These are phyloP conservation scores for Botrytis fragariae DNA, from an alignment of 2,329 filamentous ascomycete species.

Conservation along the genomic window DNA sequence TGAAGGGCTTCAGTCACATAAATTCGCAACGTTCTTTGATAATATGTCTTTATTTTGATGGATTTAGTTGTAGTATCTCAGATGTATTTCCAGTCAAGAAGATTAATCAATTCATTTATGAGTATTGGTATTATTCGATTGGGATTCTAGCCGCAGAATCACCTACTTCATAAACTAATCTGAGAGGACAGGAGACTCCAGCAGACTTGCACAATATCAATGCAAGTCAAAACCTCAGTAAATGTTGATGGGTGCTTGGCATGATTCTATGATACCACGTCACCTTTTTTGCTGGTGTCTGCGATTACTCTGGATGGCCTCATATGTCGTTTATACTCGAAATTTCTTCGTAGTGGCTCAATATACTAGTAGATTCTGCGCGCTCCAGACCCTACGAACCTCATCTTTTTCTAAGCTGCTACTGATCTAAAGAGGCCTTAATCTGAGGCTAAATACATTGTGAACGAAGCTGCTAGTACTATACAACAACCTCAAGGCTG, in stretches of 20 bases:
- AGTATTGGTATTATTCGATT: background rate
- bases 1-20: background rate
- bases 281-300: background rate
- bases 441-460: rapidly evolving
- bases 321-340: background rate
- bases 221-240: background rate
- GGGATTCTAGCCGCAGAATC: background rate
- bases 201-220: background rate
- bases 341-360: background rate
- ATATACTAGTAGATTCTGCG: background rate
- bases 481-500: background rate
- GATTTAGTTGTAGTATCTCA: too few species aligned
- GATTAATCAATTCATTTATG: background rate
- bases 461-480: background rate
- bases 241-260: background rate
- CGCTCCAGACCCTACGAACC: background rate
- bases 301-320: background rate
- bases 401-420: background rate
- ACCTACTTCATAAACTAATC: background rate
- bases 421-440: background rate
- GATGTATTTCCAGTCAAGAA: too few species aligned
- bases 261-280: background rate
- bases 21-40: background rate
- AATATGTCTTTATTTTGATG: background rate
- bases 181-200: background rate